Percentiles rank a stretch among this genome's conserved stretches.
Evolutionary conservation across 768 basidiomycete species (phyloP).

Genomic region (Hebeloma cylindrosporum): DNA sequence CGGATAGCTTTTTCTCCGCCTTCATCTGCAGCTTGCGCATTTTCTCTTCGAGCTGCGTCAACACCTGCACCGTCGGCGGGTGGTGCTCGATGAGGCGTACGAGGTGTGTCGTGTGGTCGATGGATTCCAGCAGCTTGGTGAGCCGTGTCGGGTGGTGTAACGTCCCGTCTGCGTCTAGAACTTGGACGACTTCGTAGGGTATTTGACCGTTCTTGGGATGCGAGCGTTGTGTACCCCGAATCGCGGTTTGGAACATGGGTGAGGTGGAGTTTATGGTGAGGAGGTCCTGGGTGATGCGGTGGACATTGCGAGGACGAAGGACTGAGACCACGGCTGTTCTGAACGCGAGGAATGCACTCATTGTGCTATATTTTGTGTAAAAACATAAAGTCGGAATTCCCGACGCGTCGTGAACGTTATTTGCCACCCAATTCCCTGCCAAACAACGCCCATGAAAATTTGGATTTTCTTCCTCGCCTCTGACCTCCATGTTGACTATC

Average conservation of each 20-base stretch:
- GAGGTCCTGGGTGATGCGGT: neutral
- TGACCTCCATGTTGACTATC: too few relatives aligned
- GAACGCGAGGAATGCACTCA: slow-evolving; percentile 34
- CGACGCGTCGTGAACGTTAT: neutral
- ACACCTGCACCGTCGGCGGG: slow-evolving; percentile 64
- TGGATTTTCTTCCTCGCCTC: too few relatives aligned
- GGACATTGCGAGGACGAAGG: slow-evolving; percentile 9
- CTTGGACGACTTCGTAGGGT: slow-evolving; percentile 20
- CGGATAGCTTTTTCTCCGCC: slow-evolving; percentile 38
- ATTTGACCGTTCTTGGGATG: slow-evolving; percentile 26
- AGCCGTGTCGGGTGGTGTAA: slow-evolving; percentile 28
- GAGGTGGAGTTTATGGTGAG: too few relatives aligned
- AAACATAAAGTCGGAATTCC: neutral
- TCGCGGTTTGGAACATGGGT: slow-evolving; percentile 2
- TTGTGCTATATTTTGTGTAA: slow-evolving; percentile 5
- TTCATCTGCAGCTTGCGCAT: slow-evolving; percentile 36
- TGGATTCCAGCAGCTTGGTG: slow-evolving; percentile 40
- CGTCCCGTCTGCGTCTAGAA: slow-evolving; percentile 19
- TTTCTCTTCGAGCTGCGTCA: slow-evolving; percentile 29
- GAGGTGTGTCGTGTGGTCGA: slow-evolving; percentile 42
- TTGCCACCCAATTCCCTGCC: neutral
- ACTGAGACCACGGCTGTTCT: slow-evolving; percentile 26
- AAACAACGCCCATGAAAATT: slow-evolving; percentile 7
- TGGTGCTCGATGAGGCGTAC: slow-evolving; percentile 54
- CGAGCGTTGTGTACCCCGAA: slow-evolving; percentile 5